phyloP scores from a whole-genome alignment of 192 early-diverging fungal genomes.

The Coemansia reversa region DNA sequence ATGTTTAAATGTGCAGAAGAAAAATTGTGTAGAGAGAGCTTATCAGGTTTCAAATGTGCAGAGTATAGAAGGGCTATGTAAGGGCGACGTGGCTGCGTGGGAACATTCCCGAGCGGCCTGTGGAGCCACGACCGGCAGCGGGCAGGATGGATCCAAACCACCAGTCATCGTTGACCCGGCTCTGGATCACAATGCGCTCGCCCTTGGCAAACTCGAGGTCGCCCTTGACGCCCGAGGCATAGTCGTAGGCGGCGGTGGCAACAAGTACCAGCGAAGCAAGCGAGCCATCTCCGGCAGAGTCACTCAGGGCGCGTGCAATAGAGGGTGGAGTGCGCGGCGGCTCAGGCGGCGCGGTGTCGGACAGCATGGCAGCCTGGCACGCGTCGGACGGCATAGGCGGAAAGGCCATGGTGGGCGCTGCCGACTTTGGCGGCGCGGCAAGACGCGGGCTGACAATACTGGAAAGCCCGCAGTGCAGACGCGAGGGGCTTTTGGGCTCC shows the following conservation, averaged over 20 bases:
- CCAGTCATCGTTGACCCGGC: constrained; percentile 56
- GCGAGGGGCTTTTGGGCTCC: constrained; percentile 43
- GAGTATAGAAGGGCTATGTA: neutral
- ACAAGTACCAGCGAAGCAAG: constrained; percentile 41
- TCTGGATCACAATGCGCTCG: constrained; percentile 53
- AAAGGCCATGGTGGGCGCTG: constrained; percentile 35
- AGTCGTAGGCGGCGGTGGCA: constrained; percentile 52
- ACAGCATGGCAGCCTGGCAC: constrained; percentile 54
- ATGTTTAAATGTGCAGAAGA: neutral
- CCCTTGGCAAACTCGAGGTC: constrained; percentile 46
- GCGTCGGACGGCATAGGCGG: constrained; percentile 55
- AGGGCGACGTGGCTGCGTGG: constrained; percentile 52
- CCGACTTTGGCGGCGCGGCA: constrained; percentile 10
- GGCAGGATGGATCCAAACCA: constrained; percentile 53
- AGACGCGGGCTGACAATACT: constrained; percentile 33
- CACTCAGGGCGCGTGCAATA: constrained; percentile 10
- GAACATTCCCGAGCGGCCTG: constrained; percentile 53
- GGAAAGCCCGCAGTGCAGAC: constrained; percentile 37
- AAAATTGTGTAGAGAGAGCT: neutral
- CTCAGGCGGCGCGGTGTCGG: constrained; percentile 12
- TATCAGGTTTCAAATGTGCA: constrained; percentile 7
- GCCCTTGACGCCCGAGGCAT: constrained; percentile 47
- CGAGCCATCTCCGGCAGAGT: constrained; percentile 10
- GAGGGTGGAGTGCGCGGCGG: constrained; percentile 7
- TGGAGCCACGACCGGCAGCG: constrained; percentile 37